Conservation (phyloP, 1,284 basidiomycete genomes). For the Moesziomyces parantarcticus region DNA sequence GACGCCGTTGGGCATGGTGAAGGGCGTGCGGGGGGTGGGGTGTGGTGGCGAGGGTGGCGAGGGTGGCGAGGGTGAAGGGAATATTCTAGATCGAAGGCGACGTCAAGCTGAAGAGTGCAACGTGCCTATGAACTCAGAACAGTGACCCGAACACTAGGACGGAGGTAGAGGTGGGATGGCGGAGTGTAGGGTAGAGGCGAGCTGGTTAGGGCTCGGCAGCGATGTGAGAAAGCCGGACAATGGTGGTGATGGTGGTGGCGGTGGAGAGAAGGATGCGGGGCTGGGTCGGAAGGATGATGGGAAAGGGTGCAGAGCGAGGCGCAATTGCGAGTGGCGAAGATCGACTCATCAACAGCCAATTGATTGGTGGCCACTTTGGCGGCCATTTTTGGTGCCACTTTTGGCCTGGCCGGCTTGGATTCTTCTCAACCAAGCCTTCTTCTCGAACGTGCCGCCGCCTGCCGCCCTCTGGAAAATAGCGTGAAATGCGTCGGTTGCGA, state of each 20-base stretch:
- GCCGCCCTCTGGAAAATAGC: too few species aligned
- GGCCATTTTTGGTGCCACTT: constrained; percentile 18
- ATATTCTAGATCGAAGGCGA: constrained; percentile 39
- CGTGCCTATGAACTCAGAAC: constrained; percentile 47
- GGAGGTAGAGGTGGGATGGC: constrained; percentile 8
- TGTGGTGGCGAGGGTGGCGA: constrained; percentile 6
- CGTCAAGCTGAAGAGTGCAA: constrained; percentile 17
- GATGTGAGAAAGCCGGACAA: background rate
- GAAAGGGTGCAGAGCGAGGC: constrained; percentile 2
- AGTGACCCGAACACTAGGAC: constrained; percentile 43
- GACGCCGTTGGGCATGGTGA: constrained; percentile 31
- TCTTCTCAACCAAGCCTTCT: background rate
- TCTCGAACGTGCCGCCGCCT: too few species aligned
- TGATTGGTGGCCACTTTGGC: background rate
- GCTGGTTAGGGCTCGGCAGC: background rate
- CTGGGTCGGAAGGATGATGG: too few species aligned
- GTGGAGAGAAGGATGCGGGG: too few species aligned
- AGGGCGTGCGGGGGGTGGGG: background rate
- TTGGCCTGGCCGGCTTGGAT: constrained; percentile 10
- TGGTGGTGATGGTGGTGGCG: background rate
- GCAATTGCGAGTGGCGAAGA: background rate
- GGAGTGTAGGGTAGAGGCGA: background rate
- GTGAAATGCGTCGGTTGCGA: too few species aligned
- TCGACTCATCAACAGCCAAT: background rate
- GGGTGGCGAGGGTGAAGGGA: constrained; percentile 16